These are phyloP conservation scores for Akanthomyces muscarius DNA, from an alignment of 2,329 filamentous ascomycete species.

Conservation along the genomic window DNA sequence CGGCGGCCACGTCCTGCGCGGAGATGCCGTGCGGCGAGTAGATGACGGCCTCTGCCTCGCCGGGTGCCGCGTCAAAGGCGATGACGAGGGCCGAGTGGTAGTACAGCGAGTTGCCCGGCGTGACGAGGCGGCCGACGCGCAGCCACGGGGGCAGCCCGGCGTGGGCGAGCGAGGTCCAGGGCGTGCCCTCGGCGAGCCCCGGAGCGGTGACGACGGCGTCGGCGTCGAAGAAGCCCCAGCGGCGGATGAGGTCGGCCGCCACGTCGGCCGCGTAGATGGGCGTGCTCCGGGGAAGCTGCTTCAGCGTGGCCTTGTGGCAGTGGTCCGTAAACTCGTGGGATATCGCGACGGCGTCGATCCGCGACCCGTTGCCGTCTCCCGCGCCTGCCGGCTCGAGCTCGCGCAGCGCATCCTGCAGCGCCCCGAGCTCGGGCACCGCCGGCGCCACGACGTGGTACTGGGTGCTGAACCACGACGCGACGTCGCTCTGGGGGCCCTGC, in stretches of 20 bases:
- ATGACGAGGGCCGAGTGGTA: conserved; percentile 61
- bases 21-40: conserved; percentile 62
- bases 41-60: conserved; percentile 49
- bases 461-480: conserved; percentile 60
- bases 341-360: conserved; percentile 56
- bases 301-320: conserved; percentile 58
- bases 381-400: conserved; percentile 38
- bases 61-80: conserved; percentile 36
- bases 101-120: conserved; percentile 50
- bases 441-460: conserved; percentile 58
- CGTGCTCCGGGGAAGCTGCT: conserved; percentile 48
- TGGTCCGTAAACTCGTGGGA: conserved; percentile 68
- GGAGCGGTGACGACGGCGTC: conserved; percentile 48
- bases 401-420: conserved; percentile 50
- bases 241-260: conserved; percentile 52
- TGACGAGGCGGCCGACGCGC: conserved; percentile 54
- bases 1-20: conserved; percentile 36
- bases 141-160: conserved; percentile 53
- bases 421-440: conserved; percentile 49
- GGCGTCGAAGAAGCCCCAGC: conserved; percentile 56
- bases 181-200: conserved; percentile 34
- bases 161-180: conserved; percentile 22
- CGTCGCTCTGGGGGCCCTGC: conserved; percentile 57
- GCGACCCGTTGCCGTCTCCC: conserved; percentile 22
- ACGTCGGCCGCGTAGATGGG: conserved; percentile 58